A percentile compares a stretch with the other conserved stretches of the same genome.
phyloP scores from a whole-genome alignment of 179 eudicot genomes.

The Corrigiola litoralis region DNA sequence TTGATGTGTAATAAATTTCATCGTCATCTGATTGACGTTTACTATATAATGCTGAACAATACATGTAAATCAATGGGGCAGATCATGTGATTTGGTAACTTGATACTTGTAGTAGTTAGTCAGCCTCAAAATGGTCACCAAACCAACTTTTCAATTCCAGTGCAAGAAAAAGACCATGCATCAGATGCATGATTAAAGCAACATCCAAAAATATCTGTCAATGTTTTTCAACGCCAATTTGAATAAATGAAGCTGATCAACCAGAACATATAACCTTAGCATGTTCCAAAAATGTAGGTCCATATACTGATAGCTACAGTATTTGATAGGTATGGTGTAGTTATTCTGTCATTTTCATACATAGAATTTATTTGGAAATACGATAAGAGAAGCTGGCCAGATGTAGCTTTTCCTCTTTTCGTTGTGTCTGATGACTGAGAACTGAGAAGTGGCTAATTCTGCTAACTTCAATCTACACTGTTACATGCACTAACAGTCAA shows the following conservation, averaged over 20 bases:
- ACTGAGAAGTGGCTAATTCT: neutral
- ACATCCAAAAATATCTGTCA: neutral
- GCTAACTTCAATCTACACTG: neutral
- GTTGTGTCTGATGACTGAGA: neutral
- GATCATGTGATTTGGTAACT: slow-evolving; percentile 11
- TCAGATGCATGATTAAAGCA: neutral
- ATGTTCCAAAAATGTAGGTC: neutral
- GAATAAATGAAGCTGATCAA: neutral
- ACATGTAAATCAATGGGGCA: neutral
- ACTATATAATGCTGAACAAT: neutral
- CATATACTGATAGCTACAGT: no score
- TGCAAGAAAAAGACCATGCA: neutral
- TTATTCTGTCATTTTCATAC: slow-evolving; percentile 4
- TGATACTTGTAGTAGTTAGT: neutral
- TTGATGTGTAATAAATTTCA: no score
- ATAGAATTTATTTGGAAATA: no score
- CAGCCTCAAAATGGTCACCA: neutral
- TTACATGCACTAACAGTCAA: slow-evolving; percentile 17
- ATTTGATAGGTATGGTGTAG: neutral
- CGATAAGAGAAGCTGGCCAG: no score
- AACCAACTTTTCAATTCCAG: neutral
- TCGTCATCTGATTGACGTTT: no score
- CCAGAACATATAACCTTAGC: neutral
- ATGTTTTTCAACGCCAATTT: neutral
- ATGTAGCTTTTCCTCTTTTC: neutral